A percentile compares a stretch with the other conserved stretches of the same genome.
phyloP scores from a whole-genome alignment of 495 filamentous ascomycete species.

The Paragyromitra xinjiangensis region DNA sequence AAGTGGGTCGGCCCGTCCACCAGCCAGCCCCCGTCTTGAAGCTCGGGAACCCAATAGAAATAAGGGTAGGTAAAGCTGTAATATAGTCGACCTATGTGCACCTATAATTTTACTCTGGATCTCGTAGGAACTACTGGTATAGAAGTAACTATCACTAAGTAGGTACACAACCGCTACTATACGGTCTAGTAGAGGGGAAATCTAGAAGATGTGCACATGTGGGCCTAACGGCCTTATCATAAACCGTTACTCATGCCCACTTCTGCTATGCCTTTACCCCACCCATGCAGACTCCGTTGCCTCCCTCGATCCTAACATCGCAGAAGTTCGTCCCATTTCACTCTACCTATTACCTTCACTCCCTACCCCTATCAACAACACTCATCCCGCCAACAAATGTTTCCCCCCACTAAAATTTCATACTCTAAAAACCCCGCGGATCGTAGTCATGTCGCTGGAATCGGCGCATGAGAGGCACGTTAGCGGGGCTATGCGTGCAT shows the following conservation, averaged over 20 bases:
- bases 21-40: not conserved
- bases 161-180: not conserved
- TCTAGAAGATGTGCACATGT: not conserved
- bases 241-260: constrained; percentile 9
- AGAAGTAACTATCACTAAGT: not conserved
- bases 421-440: constrained; percentile 21
- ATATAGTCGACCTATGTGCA: not conserved
- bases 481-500: constrained; percentile 20
- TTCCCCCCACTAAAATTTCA: not conserved
- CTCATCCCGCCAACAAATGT: not conserved
- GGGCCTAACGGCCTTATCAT: not conserved
- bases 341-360: not conserved
- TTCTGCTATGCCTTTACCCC: not conserved
- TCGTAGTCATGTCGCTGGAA: constrained; percentile 29
- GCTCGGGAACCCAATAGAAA: not conserved
- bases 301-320: not conserved
- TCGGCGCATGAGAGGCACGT: constrained; percentile 7
- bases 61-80: not conserved
- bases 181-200: not conserved
- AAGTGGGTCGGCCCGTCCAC: not conserved
- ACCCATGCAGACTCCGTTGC: not conserved
- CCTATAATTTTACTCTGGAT: not conserved
- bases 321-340: constrained; percentile 1
- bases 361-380: not conserved
- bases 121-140: not conserved